Evolutionary conservation across 73 alveolate genomes (phyloP), one percentile per base, ranked within the genome.

Genomic region (Stentor coeruleus): DNA sequence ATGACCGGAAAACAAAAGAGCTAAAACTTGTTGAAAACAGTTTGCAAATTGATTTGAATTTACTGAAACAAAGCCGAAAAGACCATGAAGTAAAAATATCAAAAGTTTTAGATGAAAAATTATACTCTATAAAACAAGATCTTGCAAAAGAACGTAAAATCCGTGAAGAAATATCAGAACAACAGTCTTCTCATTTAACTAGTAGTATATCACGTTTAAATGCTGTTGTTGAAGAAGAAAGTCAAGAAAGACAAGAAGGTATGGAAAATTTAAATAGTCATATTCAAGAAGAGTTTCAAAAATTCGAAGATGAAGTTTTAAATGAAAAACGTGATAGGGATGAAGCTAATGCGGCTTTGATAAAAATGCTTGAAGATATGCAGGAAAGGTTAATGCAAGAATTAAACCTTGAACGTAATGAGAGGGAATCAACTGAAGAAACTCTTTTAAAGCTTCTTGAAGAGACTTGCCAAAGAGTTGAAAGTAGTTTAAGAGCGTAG

Each of bases 381-480:
- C 91, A 86, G 40, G 58, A 86, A 36, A 88, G 87, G 60, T 81
- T 91, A 20, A 74, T 86, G 84, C 74, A 76, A 55, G 93, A 91
- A 40, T 41, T 91, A 59, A 11, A 49, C 39, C 84, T 81, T 58
- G 94, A 91, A 36, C 87, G 82, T 35, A 42, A 75, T 35, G 92
- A 91, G 55, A 85, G 97, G 81, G 89, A 89, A 77, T 81, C 74
- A 6, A 91, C 93, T 6, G 97, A 91, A 77, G 97, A 89, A 39
- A 89, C 84, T 40, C 74, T 91, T 75, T 86, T 91, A 14, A 85
- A 75, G 81, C 66, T 91, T 6, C 82, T 91, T n/a, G 97, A 91
- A 59, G 97, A 91, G 86, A 91, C 97, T 38, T 91, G 97, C 79
- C 59, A 74, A 14, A 81, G 95, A 59, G 97, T 91, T 3, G 97